Evolutionary conservation across 345 rosid genomes (phyloP).

Genomic region (Citrus unshiu): DNA sequence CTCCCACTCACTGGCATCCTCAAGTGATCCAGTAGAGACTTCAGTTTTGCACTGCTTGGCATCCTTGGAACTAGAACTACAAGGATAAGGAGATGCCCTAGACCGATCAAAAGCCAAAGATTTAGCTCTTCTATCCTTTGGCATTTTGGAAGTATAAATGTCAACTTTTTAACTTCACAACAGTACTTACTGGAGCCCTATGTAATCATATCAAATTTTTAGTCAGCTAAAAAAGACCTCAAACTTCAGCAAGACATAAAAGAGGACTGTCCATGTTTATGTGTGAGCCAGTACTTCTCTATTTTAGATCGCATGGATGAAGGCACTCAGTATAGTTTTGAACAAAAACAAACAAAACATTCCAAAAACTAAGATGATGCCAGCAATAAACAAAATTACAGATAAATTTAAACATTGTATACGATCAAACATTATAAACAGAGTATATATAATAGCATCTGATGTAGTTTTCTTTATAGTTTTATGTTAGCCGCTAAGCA

Average conservation of each 20-base stretch:
- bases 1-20: constrained; percentile 58
- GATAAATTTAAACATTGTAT: background rate
- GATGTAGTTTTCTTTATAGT: background rate
- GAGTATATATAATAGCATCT: background rate
- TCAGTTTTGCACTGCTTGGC: constrained; percentile 21
- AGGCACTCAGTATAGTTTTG: background rate
- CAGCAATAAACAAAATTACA: background rate
- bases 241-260: background rate
- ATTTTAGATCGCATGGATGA: background rate
- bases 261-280: background rate
- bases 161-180: constrained; percentile 6
- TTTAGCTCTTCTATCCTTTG: constrained; percentile 41
- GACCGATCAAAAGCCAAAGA: constrained; percentile 26
- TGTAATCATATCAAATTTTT: constrained; percentile 1
- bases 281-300: background rate
- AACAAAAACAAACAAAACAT: background rate
- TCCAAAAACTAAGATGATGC: background rate
- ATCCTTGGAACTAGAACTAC: constrained; percentile 37
- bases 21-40: constrained; percentile 14
- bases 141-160: constrained; percentile 31
- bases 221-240: background rate
- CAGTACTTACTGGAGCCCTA: constrained; percentile 12
- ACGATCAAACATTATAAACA: background rate
- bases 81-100: constrained; percentile 50
- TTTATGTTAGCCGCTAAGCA: background rate